These are phyloP conservation scores for Pyrenophora tritici-repentis DNA, from an alignment of 2,329 filamentous ascomycete species.

Conservation along the genomic window DNA sequence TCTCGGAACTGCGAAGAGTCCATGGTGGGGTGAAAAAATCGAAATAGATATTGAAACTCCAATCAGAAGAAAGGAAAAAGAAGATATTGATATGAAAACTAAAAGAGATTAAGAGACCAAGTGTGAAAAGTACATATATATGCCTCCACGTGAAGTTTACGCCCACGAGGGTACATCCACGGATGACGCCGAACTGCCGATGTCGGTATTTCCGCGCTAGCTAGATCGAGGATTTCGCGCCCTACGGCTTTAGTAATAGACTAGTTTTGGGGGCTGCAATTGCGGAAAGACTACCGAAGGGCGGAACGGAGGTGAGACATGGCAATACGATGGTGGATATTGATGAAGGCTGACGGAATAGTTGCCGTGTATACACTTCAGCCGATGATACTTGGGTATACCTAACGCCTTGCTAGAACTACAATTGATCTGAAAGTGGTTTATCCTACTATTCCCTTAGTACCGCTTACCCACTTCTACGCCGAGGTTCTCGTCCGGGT, in stretches of 20 bases:
- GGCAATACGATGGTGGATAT: background rate
- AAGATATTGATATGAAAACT: too few relatives aligned
- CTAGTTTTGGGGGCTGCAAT: too few relatives aligned
- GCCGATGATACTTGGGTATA: conserved; percentile 13
- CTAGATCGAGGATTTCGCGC: background rate
- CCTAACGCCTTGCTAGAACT: conserved; percentile 11
- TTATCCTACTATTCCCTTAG: conserved; percentile 10
- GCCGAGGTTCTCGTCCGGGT: conserved; percentile 45
- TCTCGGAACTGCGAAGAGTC: conserved; percentile 76
- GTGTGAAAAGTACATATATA: too few relatives aligned
- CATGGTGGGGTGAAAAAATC: conserved; percentile 53
- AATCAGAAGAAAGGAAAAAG: background rate
- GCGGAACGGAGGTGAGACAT: background rate
- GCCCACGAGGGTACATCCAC: background rate
- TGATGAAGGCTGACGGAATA: background rate
- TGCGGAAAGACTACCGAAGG: background rate
- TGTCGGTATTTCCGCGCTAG: conserved; percentile 24
- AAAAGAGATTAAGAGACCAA: too few relatives aligned
- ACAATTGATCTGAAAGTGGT: background rate
- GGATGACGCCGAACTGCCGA: background rate
- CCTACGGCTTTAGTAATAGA: too few relatives aligned
- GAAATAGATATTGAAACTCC: background rate
- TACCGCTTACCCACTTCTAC: conserved; percentile 45
- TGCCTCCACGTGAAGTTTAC: too few relatives aligned
- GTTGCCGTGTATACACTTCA: background rate